Base-by-base conservation (phyloP, 208 protist genomes). In the Balamuthia mandrillaris region DNA sequence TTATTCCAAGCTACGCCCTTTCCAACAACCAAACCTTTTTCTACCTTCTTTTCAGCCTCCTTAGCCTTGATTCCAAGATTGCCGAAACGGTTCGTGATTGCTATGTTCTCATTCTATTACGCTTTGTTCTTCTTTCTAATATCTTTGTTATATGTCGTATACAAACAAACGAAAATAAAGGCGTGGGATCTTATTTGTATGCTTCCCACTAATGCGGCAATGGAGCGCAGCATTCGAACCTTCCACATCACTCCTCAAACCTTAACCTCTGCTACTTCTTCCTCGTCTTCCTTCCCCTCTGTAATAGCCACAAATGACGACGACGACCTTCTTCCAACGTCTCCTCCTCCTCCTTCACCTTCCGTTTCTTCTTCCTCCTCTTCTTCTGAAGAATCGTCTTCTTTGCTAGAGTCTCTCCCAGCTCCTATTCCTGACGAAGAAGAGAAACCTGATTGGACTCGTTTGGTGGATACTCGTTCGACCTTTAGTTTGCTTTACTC, bases 401-500 rank as follows among this genome's bases (percentile, higher is more conserved):
- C n/a, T n/a, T n/a, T n/a, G n/a, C n/a, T n/a, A n/a, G n/a, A n/a
- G n/a, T n/a, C n/a, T n/a, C n/a, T n/a, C n/a, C n/a, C n/a, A n/a
- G n/a, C n/a, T n/a, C n/a, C n/a, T n/a, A n/a, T n/a, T n/a, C n/a
- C n/a, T n/a, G n/a, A n/a, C n/a, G n/a, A n/a, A n/a, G n/a, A n/a
- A n/a, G n/a, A 77, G 37, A 29, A 7, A 18, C 68, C 68, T 33
- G 18, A 86, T 9, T 88, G 85, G 85, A 2, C 51, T 2, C 31
- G 68, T 14, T 18, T 86, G 33, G 31, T 88, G n/a, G 58, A 86
- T 29, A 10, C 33, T 18, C 37, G 29, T 1, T 78, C 54, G 33
- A 21, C 56, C 24, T 88, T 77, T 41, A 21, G 27, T 0, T 47
- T 88, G 1, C 37, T 88, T 14, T 88, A 88, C 83, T 29, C 78